Evolutionary conservation across 345 rosid species (phyloP).

Genomic region (Linum lewisii): DNA sequence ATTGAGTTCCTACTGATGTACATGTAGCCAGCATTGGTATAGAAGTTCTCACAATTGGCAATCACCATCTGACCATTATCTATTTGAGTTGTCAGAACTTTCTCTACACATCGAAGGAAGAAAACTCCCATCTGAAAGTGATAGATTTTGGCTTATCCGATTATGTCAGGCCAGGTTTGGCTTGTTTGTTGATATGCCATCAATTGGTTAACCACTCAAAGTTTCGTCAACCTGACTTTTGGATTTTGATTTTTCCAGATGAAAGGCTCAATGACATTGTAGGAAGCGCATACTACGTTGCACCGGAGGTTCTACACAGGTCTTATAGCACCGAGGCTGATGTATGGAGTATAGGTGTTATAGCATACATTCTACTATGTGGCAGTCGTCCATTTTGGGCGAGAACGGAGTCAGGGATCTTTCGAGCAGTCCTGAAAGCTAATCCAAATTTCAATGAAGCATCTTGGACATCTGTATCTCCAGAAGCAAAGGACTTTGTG

Average conservation of each 20-base stretch:
- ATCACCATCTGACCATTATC: conserved; percentile 11
- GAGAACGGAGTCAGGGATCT: conserved; percentile 88
- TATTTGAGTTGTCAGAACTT: conserved; percentile 63
- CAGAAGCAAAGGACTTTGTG: conserved; percentile 83
- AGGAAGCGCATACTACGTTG: conserved; percentile 94
- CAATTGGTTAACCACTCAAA: neutral
- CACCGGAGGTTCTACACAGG: conserved; percentile 96
- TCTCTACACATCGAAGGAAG: conserved; percentile 73
- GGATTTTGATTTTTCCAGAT: conserved; percentile 39
- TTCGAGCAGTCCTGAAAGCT: conserved; percentile 79
- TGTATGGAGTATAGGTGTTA: conserved; percentile 98
- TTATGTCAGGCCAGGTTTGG: conserved; percentile 88
- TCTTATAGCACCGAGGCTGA: conserved; percentile 92
- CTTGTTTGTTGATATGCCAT: conserved; percentile 10
- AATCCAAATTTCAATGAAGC: conserved; percentile 80
- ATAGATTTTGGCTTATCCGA: conserved; percentile 97
- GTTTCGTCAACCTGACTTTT: conserved; percentile 3
- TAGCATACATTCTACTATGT: conserved; percentile 84
- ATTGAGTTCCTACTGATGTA: too few species aligned
- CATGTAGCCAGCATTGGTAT: too few species aligned
- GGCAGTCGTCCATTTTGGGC: conserved; percentile 99
- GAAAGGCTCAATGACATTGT: conserved; percentile 94
- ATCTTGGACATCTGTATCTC: conserved; percentile 86
- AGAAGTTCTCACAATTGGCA: too few species aligned
- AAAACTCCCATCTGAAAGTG: conserved; percentile 73